A percentile compares a stretch with the other conserved stretches of the same genome.
These are phyloP conservation scores for Drechslerella dactyloides DNA, from an alignment of 2,329 filamentous ascomycete species.

Conservation along the genomic window DNA sequence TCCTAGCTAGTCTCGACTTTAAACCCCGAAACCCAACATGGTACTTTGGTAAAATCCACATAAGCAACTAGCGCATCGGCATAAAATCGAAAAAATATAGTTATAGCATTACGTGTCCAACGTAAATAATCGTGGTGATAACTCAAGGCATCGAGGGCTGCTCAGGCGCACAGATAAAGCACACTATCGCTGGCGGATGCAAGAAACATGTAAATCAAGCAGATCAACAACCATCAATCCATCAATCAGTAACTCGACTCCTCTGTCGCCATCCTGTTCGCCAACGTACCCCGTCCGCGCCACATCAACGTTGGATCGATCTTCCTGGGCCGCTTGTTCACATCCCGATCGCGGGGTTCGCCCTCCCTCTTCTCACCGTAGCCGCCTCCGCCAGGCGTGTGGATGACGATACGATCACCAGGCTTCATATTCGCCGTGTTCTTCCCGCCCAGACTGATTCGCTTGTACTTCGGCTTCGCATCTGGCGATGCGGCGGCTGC, in stretches of 20 bases:
- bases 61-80: no score
- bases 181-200: no score
- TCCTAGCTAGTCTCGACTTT: no score
- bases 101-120: no score
- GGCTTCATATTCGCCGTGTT: constrained; percentile 78
- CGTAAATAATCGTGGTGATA: no score
- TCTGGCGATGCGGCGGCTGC: constrained; percentile 55
- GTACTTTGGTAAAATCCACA: no score
- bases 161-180: no score
- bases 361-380: constrained; percentile 59
- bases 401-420: constrained; percentile 78
- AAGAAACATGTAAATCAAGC: no score
- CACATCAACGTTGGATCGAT: constrained; percentile 68
- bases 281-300: constrained; percentile 66
- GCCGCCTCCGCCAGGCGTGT: constrained; percentile 78
- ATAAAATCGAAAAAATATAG: no score
- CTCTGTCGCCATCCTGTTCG: constrained; percentile 61
- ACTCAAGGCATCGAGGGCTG: no score
- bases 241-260: constrained; percentile 58
- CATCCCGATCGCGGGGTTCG: constrained; percentile 61
- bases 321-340: constrained; percentile 65
- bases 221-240: no score
- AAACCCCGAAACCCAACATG: no score
- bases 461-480: constrained; percentile 64
- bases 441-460: constrained; percentile 77